Percentiles rank a stretch among this genome's conserved stretches.
These are phyloP conservation scores for Chenopodium suecicum DNA, from an alignment of 148 eudicot genomes.

Conservation along the genomic window DNA sequence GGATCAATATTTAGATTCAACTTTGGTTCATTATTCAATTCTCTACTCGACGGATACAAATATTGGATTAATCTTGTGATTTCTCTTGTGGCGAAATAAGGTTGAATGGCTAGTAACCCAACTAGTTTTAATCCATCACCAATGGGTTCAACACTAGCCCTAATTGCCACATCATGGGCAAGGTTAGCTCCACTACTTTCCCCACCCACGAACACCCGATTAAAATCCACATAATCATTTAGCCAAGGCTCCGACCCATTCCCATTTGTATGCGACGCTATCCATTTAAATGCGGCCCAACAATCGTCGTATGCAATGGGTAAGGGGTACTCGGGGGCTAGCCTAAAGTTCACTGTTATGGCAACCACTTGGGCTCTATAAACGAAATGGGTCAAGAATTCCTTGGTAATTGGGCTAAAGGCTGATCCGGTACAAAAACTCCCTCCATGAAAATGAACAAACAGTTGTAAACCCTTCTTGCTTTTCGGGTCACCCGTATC, in stretches of 20 bases:
- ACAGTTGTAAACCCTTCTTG: slow-evolving; percentile 39
- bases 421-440: slow-evolving; percentile 40
- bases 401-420: slow-evolving; percentile 29
- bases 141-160: slow-evolving; percentile 23
- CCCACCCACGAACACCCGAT: slow-evolving; percentile 41
- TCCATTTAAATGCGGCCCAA: slow-evolving; percentile 51
- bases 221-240: slow-evolving; percentile 32
- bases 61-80: slow-evolving; percentile 10
- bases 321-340: slow-evolving; percentile 55
- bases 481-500: neutral
- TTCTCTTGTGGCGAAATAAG: slow-evolving; percentile 27
- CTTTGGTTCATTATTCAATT: slow-evolving; percentile 25
- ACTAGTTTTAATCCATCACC: neutral
- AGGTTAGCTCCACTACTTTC: slow-evolving; percentile 59
- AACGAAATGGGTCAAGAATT: slow-evolving; percentile 23
- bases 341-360: slow-evolving; percentile 47
- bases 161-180: slow-evolving; percentile 40
- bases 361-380: slow-evolving; percentile 26
- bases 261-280: slow-evolving; percentile 29
- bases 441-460: slow-evolving; percentile 60
- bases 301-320: slow-evolving; percentile 50
- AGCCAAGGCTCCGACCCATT: slow-evolving; percentile 49
- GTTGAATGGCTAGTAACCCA: slow-evolving; percentile 41
- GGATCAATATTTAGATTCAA: slow-evolving; percentile 38
- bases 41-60: slow-evolving; percentile 17